Conservation (phyloP, 306 rosid genomes). For the Herpetospermum pedunculosum region DNA sequence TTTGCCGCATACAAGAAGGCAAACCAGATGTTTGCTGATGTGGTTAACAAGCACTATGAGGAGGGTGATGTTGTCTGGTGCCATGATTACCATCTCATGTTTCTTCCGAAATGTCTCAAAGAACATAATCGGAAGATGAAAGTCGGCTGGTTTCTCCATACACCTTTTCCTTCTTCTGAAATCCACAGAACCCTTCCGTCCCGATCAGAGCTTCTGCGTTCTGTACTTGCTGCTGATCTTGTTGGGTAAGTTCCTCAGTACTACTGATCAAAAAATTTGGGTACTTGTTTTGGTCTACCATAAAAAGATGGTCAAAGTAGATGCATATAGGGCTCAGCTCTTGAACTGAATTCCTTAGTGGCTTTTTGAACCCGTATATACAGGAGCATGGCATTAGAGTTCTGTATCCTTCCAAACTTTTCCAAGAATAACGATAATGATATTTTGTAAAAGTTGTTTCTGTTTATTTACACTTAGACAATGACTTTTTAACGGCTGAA, state of each 20-base stretch:
- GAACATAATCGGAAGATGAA: constrained; percentile 58
- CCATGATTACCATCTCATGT: constrained; percentile 96
- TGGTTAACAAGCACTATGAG: constrained; percentile 58
- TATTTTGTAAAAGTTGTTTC: background rate
- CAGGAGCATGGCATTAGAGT: background rate
- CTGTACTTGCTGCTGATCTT: constrained; percentile 89
- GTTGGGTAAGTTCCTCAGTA: constrained; percentile 49
- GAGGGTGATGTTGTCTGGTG: constrained; percentile 97
- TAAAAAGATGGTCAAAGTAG: background rate
- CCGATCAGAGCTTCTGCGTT: constrained; percentile 68
- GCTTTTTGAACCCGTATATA: background rate
- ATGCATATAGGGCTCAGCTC: background rate
- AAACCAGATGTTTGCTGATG: constrained; percentile 90
- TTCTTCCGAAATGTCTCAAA: constrained; percentile 79
- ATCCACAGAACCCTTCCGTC: constrained; percentile 86
- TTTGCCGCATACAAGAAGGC: constrained; percentile 82
- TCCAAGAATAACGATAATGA: background rate
- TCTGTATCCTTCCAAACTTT: background rate
- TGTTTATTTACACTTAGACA: background rate
- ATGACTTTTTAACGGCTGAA: background rate
- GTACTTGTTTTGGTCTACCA: background rate
- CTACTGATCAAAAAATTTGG: background rate
- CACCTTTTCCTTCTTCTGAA: constrained; percentile 93
- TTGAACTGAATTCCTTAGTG: background rate
- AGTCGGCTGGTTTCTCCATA: constrained; percentile 94